Evolutionary conservation across 192 early-diverging fungal genomes (phyloP), one percentile per base, ranked within the genome.

Genomic region (Paraglomus brasilianum): DNA sequence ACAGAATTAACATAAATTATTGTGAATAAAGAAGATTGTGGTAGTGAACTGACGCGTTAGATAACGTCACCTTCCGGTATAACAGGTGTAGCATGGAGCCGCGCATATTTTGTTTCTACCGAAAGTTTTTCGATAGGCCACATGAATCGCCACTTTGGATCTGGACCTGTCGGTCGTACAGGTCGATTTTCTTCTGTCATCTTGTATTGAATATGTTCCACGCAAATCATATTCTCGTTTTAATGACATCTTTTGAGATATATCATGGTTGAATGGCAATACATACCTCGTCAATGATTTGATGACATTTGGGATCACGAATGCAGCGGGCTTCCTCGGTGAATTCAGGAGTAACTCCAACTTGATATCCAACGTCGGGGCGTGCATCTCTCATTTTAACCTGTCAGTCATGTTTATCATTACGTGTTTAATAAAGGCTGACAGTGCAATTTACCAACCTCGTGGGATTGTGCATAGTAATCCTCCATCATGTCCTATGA

Each of bases 101-200:
- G 80, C 11, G 82, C 75, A 77, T 85, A 90, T 59, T 84, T 69
- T 21, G 89, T 88, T 42, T 72, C 58, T 39, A 71, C 48, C 5
- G 89, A 86, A 9, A 69, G 72, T 22, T 81, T 77, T 42, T 87
- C 89, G 24, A 88, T 81, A 19, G 86, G 77, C 82, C 85, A 87
- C 78, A 88, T 88, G 77, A 84, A 89, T 59, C 88, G 80, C 89
- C 89, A 91, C 72, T 91, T 91, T 42, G 86, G 86, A 70, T 91
- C 89, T 5, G 80, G 71, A 0, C 83, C 81, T 24, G 80, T 60
- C 58, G 83, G 84, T 1, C 42, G 57, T 57, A 87, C 56, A n/a
- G 88, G 88, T 75, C 83, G 75, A 72, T 86, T 81, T 24, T 76
- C 73, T 48, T 75, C 73, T 15, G 75, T 66, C 73, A 89, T 79